Evolutionary conservation across 2,329 filamentous ascomycete genomes (phyloP).

Genomic region (Aspergillus tamarii): DNA sequence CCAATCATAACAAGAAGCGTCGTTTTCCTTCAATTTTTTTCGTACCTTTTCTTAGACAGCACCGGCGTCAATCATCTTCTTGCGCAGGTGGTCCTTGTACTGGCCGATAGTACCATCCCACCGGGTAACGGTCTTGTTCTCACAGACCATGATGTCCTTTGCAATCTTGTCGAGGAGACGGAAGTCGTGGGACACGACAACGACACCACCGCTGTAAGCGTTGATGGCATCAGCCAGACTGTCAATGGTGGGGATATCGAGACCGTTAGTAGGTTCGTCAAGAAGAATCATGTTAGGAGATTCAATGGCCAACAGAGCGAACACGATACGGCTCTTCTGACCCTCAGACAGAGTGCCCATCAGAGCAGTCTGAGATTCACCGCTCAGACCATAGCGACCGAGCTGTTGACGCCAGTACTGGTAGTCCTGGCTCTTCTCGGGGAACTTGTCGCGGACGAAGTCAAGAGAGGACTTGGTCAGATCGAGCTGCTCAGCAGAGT

Average conservation of each 20-base stretch:
- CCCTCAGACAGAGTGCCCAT: slow-evolving; percentile 98
- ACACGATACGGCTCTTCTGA: slow-evolving; percentile 97
- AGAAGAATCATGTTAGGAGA: slow-evolving; percentile 95
- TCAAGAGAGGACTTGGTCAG: slow-evolving; percentile 96
- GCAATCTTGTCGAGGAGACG: slow-evolving; percentile 98
- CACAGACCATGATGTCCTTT: slow-evolving; percentile 99
- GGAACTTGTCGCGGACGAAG: slow-evolving; percentile 96
- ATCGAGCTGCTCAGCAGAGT: slow-evolving; percentile 97
- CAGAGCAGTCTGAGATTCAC: slow-evolving; percentile 91
- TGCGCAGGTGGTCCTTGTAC: slow-evolving; percentile 98
- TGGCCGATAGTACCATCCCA: slow-evolving; percentile 90
- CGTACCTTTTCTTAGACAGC: slow-evolving; percentile 66
- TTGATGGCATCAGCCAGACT: slow-evolving; percentile 97
- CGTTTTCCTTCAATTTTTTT: not conserved
- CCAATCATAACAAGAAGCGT: slow-evolving; percentile 31
- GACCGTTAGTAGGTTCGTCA: slow-evolving; percentile 98
- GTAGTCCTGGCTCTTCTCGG: slow-evolving; percentile 88
- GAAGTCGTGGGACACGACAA: slow-evolving; percentile 99
- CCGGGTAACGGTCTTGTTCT: slow-evolving; percentile 88
- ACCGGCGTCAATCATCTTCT: slow-evolving; percentile 94
- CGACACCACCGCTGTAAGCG: slow-evolving; percentile 91
- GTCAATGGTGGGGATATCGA: slow-evolving; percentile 98
- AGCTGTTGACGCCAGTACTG: slow-evolving; percentile 99
- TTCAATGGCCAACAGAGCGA: slow-evolving; percentile 93
- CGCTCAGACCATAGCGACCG: slow-evolving; percentile 88